Percentiles rank a stretch among this genome's conserved stretches.
Conservation (phyloP, 306 rosid species). For the Acacia confusa region DNA sequence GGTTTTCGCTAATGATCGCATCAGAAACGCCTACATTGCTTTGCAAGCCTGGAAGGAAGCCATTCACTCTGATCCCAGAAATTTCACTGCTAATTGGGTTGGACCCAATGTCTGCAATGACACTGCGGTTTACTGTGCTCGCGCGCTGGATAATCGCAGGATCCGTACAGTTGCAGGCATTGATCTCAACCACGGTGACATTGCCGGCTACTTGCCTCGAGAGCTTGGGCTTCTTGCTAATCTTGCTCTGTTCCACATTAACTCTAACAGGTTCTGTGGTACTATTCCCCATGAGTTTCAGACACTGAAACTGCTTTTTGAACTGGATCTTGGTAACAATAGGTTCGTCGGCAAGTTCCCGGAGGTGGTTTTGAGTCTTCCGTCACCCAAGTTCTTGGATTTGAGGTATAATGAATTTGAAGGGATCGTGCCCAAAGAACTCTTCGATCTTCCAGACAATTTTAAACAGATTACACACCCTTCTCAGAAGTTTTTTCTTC, state of each 20-base stretch:
- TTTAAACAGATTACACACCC: conserved; percentile 22
- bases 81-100: conserved; percentile 62
- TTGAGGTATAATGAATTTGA: conserved; percentile 94
- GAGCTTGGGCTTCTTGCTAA: conserved; percentile 75
- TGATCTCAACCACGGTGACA: conserved; percentile 94
- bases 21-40: conserved; percentile 72
- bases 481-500: conserved; percentile 29
- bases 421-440: conserved; percentile 78
- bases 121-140: conserved; percentile 70
- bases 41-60: conserved; percentile 85
- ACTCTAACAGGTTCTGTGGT: conserved; percentile 87
- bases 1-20: conserved; percentile 59
- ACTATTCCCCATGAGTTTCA: conserved; percentile 71
- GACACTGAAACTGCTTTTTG: conserved; percentile 56
- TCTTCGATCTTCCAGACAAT: conserved; percentile 75
- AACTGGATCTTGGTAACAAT: conserved; percentile 86
- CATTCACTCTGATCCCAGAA: conserved; percentile 76
- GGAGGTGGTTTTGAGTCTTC: conserved; percentile 61
- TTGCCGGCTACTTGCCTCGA: conserved; percentile 90
- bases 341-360: conserved; percentile 89
- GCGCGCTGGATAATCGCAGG: conserved; percentile 54
- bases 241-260: conserved; percentile 80
- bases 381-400: conserved; percentile 77
- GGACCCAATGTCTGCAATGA: conserved; percentile 77
- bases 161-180: conserved; percentile 86